phyloP scores from a whole-genome alignment of 257 asterid genomes.

The Coffea eugenioides region DNA sequence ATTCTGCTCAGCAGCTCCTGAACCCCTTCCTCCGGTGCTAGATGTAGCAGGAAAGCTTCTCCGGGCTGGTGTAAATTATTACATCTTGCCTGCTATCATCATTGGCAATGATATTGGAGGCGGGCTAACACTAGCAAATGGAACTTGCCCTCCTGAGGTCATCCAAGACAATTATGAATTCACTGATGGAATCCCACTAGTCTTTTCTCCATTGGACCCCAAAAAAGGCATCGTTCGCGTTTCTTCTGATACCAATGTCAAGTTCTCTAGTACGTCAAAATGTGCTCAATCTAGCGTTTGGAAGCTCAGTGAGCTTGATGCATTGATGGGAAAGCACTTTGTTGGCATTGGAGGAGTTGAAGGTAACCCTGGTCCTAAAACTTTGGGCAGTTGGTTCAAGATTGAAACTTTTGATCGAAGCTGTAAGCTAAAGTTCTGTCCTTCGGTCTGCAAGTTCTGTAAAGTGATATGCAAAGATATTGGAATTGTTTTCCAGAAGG shows the following conservation, averaged over 20 bases:
- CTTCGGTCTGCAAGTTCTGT: neutral
- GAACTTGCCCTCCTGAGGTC: constrained; percentile 6
- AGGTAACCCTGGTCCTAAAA: constrained; percentile 5
- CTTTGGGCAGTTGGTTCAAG: neutral
- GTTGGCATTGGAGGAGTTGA: neutral
- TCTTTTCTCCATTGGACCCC: neutral
- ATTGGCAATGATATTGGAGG: constrained; percentile 1
- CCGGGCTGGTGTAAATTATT: constrained; percentile 1
- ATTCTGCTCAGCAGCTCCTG: constrained; percentile 10
- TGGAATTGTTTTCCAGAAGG: constrained; percentile 2
- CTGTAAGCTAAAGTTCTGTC: neutral
- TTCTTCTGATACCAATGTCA: constrained; percentile 4
- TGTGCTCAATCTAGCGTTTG: neutral
- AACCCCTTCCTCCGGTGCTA: constrained; percentile 7
- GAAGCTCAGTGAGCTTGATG: neutral
- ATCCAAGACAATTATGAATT: neutral
- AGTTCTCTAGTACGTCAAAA: neutral
- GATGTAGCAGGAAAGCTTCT: constrained; percentile 15
- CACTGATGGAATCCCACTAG: neutral
- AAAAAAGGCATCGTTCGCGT: constrained; percentile 6
- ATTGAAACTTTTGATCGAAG: neutral
- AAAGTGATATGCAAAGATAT: constrained; percentile 1
- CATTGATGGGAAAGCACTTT: neutral
- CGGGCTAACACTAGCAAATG: neutral
- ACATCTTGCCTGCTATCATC: constrained; percentile 12